Conservation (phyloP, 345 rosid species). For the Arabidopsis suecica region DNA sequence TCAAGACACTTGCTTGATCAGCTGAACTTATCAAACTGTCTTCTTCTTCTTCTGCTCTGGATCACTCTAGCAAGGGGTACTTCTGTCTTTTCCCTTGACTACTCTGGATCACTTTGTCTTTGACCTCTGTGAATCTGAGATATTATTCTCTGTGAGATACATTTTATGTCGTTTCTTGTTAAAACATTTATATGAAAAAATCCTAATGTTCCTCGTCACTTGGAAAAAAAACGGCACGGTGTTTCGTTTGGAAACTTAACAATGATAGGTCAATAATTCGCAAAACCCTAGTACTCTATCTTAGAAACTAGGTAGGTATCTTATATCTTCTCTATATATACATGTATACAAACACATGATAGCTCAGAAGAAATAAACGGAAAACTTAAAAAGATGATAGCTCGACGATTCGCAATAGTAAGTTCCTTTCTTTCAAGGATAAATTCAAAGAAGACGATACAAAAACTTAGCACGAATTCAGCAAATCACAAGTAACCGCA, state of each 20-base stretch:
- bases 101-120: slow-evolving; percentile 13
- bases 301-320: slow-evolving; percentile 1
- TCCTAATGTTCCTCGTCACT: slow-evolving; percentile 22
- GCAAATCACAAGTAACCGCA: neutral
- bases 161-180: slow-evolving; percentile 26
- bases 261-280: neutral
- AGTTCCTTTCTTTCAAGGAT: neutral
- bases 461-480: slow-evolving; percentile 11
- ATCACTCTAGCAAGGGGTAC: slow-evolving; percentile 33
- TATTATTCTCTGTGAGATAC: slow-evolving; percentile 38
- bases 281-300: neutral
- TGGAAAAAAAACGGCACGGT: slow-evolving; percentile 29
- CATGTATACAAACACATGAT: neutral
- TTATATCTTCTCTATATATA: neutral
- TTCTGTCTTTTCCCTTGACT: slow-evolving; percentile 29
- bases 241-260: slow-evolving; percentile 21
- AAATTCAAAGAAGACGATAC: neutral
- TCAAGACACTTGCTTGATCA: slow-evolving; percentile 34
- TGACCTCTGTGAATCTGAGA: slow-evolving; percentile 39
- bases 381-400: neutral
- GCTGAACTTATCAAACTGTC: slow-evolving; percentile 29
- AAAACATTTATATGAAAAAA: slow-evolving; percentile 35
- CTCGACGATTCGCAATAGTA: neutral
- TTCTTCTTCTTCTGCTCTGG: slow-evolving; percentile 34
- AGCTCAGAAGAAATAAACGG: neutral